Percentiles rank a stretch among this genome's conserved stretches.
Evolutionary conservation across 2,329 filamentous ascomycete genomes (phyloP).

Genomic region (Orbilia ellipsospora): DNA sequence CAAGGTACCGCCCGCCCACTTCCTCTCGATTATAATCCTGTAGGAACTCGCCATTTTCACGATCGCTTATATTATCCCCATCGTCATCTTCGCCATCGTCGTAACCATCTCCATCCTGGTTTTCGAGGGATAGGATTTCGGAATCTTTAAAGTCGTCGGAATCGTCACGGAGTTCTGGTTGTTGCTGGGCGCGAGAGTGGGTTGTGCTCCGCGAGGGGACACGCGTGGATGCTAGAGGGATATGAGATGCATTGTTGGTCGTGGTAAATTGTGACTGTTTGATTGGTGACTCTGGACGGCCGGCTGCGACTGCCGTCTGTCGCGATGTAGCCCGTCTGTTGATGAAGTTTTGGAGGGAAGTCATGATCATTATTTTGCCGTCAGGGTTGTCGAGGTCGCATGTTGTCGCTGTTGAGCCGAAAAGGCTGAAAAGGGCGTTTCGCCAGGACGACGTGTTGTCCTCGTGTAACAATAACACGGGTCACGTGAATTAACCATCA

Average conservation of each 20-base stretch:
- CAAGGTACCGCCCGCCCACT: conserved; percentile 42
- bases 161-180: conserved; percentile 29
- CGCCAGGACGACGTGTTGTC: conserved; percentile 46
- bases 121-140: conserved; percentile 46
- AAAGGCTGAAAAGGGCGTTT: background rate
- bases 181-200: conserved; percentile 28
- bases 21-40: conserved; percentile 44
- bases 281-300: conserved; percentile 34
- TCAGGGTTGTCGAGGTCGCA: conserved; percentile 28
- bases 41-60: conserved; percentile 41
- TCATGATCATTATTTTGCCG: conserved; percentile 44
- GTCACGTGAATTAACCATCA: conserved; percentile 5
- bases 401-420: conserved; percentile 11
- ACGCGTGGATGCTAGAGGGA: conserved; percentile 40
- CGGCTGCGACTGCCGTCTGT: conserved; percentile 6
- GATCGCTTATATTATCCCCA: conserved; percentile 26
- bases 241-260: conserved; percentile 30
- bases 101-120: conserved; percentile 34
- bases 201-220: conserved; percentile 39
- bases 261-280: conserved; percentile 14
- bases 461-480: conserved; percentile 23
- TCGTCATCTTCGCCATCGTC: conserved; percentile 22
- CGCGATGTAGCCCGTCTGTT: conserved; percentile 46
- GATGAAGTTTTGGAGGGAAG: conserved; percentile 52
- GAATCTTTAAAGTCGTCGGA: conserved; percentile 52